Percentiles rank a stretch among this genome's conserved stretches.
phyloP scores from a whole-genome alignment of 495 filamentous ascomycete species.

The Aspergillus hancockii region DNA sequence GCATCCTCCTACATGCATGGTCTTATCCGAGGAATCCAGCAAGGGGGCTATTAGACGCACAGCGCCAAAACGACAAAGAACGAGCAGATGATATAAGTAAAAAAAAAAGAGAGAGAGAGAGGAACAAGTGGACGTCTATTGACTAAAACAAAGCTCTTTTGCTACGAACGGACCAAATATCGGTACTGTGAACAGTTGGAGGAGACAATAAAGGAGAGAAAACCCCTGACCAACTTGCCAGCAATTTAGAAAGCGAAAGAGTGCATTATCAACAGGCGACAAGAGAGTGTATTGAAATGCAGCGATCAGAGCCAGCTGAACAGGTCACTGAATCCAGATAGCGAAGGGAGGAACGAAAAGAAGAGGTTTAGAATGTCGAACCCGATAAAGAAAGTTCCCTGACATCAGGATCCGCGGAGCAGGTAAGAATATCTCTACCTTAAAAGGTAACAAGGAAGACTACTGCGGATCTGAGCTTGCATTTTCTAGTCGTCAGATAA shows the following conservation, averaged over 20 bases:
- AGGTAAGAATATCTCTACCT: slow-evolving; percentile 13
- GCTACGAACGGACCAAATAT: slow-evolving; percentile 6
- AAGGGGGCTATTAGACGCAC: slow-evolving; percentile 19
- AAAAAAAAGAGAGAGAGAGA: background rate
- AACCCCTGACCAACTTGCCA: slow-evolving; percentile 3
- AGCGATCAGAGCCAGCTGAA: slow-evolving; percentile 20
- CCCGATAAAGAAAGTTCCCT: slow-evolving; percentile 15
- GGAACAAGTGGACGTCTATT: slow-evolving; percentile 10
- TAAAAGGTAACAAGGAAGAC: slow-evolving; percentile 18
- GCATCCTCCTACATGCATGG: slow-evolving; percentile 18
- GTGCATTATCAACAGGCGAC: background rate
- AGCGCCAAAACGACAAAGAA: slow-evolving; percentile 15
- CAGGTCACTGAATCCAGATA: slow-evolving; percentile 6
- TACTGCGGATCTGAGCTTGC: slow-evolving; percentile 13
- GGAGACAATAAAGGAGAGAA: slow-evolving; percentile 3
- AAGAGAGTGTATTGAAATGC: slow-evolving; percentile 5
- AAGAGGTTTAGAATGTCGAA: slow-evolving; percentile 12
- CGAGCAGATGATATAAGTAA: slow-evolving; percentile 9
- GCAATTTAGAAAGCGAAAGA: background rate
- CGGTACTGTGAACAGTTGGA: slow-evolving; percentile 6
- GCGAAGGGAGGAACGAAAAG: slow-evolving; percentile 14
- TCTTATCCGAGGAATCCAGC: slow-evolving; percentile 14
- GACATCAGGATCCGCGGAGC: slow-evolving; percentile 18
- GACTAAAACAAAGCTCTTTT: slow-evolving; percentile 5
- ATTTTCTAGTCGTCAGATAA: slow-evolving; percentile 3